phyloP scores from a whole-genome alignment of 2,329 filamentous ascomycete species.

The Fusarium sp. region DNA sequence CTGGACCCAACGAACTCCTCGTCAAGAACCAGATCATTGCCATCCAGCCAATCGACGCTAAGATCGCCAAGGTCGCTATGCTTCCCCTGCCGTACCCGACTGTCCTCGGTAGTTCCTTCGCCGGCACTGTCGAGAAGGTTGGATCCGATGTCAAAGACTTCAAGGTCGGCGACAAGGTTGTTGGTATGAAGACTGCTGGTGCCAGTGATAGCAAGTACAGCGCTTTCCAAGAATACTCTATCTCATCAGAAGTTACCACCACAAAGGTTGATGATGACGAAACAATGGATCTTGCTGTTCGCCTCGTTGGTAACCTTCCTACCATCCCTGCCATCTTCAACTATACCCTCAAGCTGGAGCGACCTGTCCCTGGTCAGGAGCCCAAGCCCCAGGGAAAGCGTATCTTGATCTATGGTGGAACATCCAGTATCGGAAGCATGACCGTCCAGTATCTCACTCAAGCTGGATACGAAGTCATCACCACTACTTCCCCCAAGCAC shows the following conservation, averaged over 20 bases:
- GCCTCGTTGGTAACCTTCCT: slow-evolving; percentile 29
- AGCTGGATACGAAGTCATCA: slow-evolving; percentile 30
- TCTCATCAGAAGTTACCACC: slow-evolving; percentile 7
- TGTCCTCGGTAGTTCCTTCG: slow-evolving; percentile 27
- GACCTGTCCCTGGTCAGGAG: slow-evolving; percentile 1
- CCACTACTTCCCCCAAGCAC: slow-evolving; percentile 30
- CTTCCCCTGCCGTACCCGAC: slow-evolving; percentile 26
- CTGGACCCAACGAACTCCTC: slow-evolving; percentile 28
- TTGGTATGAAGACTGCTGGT: slow-evolving; percentile 27
- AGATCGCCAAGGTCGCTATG: slow-evolving; percentile 33
- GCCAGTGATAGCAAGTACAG: slow-evolving; percentile 28
- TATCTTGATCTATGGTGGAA: slow-evolving; percentile 28
- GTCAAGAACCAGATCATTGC: slow-evolving; percentile 33
- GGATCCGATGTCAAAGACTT: slow-evolving; percentile 13
- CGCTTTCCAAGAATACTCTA: slow-evolving; percentile 22
- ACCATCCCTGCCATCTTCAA: slow-evolving; percentile 31
- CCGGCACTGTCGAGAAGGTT: slow-evolving; percentile 21
- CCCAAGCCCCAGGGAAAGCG: slow-evolving; percentile 16
- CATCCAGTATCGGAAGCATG: slow-evolving; percentile 29
- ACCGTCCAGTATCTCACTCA: slow-evolving; percentile 28
- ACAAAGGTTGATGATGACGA: slow-evolving; percentile 16
- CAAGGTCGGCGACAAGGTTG: slow-evolving; percentile 26
- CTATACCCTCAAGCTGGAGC: slow-evolving; percentile 15
- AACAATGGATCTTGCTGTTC: slow-evolving; percentile 20
- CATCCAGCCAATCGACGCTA: slow-evolving; percentile 32